Base-by-base conservation (phyloP, 495 filamentous ascomycete genomes). In the Xylaria longipes region DNA sequence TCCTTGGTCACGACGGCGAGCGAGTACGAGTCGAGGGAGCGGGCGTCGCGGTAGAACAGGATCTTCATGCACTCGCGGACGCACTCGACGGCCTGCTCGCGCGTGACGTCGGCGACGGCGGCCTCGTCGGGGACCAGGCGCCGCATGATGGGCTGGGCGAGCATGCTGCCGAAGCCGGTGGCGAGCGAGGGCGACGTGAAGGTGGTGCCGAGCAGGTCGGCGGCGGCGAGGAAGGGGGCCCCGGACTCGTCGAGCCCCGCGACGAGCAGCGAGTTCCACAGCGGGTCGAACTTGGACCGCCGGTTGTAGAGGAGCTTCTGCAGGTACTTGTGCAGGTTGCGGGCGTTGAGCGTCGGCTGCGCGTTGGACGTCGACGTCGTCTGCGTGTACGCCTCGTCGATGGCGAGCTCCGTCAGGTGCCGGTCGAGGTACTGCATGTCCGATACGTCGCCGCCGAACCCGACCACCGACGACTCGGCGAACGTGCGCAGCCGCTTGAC, bases 381-480 rank as follows among this genome's bases (percentile, higher is more conserved):
- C 74, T 67, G 83, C 80, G 65, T 87, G 84, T 99, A 98, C 71
- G 93, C 92, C 84, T 98, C 96, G 79, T 91, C 87, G 85, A 95
- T 94, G 79, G 91, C 89, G 74, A 98, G 91, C 67, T 92, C 91
- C 76, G 87, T 90, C 70, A 99, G 90, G 71, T 97, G 88, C 65
- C 96, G 93, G 87, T 97, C 92, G 31, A 99, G 90, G 83, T 94
- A 94, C 84, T 99, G 96, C 96, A 99, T 98, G 85, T 99, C 96
- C 71, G 92, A 95, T 66, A 99, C 93, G 84, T 98, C 92, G 82
- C 97, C 93, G 81, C 94, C 91, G 85, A 97, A 95, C 72, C 94
- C 92, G 79, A 98, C 82, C 68, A 98, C 82, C 35, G 92, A 90
- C 50, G 88, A 84, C 74, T 89, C 87, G 82, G 90, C 91, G 83